phyloP scores from a whole-genome alignment of 305 asterid genomes.

The Solanum aculeatissimum region DNA sequence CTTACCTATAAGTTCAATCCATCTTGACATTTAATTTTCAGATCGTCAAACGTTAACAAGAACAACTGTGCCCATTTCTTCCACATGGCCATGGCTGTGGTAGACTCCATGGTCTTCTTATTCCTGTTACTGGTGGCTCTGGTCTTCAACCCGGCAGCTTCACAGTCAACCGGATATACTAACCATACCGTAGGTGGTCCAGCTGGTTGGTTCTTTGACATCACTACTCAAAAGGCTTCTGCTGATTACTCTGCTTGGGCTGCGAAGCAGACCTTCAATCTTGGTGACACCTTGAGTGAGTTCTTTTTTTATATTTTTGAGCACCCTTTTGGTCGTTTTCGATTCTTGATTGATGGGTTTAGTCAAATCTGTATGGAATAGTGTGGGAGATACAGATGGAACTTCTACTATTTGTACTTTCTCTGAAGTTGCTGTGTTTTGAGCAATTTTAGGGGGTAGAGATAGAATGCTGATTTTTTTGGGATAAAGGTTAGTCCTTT shows the following conservation, averaged over 20 bases:
- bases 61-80: neutral
- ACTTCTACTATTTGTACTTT: neutral
- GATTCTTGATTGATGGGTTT: neutral
- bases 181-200: constrained; percentile 74
- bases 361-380: neutral
- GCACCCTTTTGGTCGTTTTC: neutral
- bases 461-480: no score
- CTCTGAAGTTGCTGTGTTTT: no score
- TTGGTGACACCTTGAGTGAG: constrained; percentile 74
- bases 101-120: constrained; percentile 14
- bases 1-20: neutral
- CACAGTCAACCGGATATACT: constrained; percentile 31
- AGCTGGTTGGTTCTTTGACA: constrained; percentile 73
- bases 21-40: neutral
- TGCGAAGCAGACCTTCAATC: constrained; percentile 48
- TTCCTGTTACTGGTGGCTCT: constrained; percentile 21
- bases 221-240: constrained; percentile 31
- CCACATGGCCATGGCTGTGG: constrained; percentile 25
- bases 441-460: no score
- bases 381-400: neutral
- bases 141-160: constrained; percentile 25
- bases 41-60: neutral
- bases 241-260: constrained; percentile 65
- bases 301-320: neutral
- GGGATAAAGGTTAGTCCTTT: neutral